Base-by-base conservation (phyloP, 768 basidiomycete species). In the Cytidiella melzeri region DNA sequence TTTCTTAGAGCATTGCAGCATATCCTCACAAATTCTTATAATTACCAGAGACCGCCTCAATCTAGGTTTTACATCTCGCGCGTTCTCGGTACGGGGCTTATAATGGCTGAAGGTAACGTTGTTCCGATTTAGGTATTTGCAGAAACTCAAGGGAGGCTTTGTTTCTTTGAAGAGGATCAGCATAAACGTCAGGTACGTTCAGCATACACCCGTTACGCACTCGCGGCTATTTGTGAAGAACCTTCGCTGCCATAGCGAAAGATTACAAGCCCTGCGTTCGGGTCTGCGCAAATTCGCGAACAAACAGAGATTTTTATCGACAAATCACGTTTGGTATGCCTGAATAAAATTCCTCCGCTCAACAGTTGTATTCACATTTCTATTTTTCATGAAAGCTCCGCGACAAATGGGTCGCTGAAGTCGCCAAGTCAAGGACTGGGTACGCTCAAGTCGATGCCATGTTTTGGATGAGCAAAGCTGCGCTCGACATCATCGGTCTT, bases 241-340 rank as follows among this genome's bases (percentile, higher is more conserved):
- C 9, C 10, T 18, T 36, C n/a, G 10, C 10, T 41, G 19, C 18
- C 30, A 34, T n/a, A 57, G 56, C 48, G 56, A 19, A 45, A 54
- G 19, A 59, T 68, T 18, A 64, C 70, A 83, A 85, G 84, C 54
- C 83, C 83, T 11, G 82, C 82, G 0, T 87, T 87, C 55, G 80
- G 83, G 1, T 69, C 72, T 2, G 64, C 72, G 1, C 81, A 83
- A 55, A 73, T 84, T 38, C 69, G 81, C 1, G 76, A 75, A 40
- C 59, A 84, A 11, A 80, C 79, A 0, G 69, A 69, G 12, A 76
- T 79, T 11, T 83, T 85, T 52, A 55, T 80, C 4, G 71, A 74
- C 2, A 84, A 83, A 59, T 66, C 83, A 0, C 54, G 73, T 0
- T 64, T 76, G 61, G 81, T 79, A 56, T 25, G 47, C 27, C 3